A percentile compares a stretch with the other conserved stretches of the same genome.
phyloP scores from a whole-genome alignment of 2,329 filamentous ascomycete genomes.

The Coniochaeta prunicola region DNA sequence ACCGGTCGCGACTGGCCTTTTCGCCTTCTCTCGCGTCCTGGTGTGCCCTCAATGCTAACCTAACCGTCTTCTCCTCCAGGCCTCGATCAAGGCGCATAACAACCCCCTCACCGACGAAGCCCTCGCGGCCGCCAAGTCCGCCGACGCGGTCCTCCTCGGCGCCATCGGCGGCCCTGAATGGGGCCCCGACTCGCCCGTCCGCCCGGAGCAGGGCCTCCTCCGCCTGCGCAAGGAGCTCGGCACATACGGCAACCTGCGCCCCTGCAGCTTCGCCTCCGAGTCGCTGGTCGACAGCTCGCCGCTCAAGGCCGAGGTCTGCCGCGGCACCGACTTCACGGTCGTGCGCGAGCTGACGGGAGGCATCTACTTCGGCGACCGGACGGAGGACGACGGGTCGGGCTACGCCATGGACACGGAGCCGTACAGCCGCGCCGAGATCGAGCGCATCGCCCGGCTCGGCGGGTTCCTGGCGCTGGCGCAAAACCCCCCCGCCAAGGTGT shows the following conservation, averaged over 20 bases:
- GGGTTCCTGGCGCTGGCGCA: slow-evolving; percentile 73
- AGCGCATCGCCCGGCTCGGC: slow-evolving; percentile 77
- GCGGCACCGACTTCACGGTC: slow-evolving; percentile 85
- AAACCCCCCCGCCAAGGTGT: slow-evolving; percentile 70
- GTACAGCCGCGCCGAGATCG: slow-evolving; percentile 78
- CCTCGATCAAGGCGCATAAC: slow-evolving; percentile 79
- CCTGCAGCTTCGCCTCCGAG: slow-evolving; percentile 91
- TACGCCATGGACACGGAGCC: slow-evolving; percentile 78
- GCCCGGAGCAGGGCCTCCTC: slow-evolving; percentile 88
- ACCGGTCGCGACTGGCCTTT: slow-evolving; percentile 7
- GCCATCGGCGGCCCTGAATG: slow-evolving; percentile 96
- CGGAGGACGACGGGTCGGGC: slow-evolving; percentile 69
- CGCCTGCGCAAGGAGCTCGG: slow-evolving; percentile 86
- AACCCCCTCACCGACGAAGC: slow-evolving; percentile 75
- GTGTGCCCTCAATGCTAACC: not conserved
- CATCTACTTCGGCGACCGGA: slow-evolving; percentile 90
- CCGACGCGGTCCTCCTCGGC: slow-evolving; percentile 85
- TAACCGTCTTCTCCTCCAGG: slow-evolving; percentile 39
- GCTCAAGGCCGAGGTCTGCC: slow-evolving; percentile 77
- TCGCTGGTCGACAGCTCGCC: slow-evolving; percentile 78
- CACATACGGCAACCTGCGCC: slow-evolving; percentile 91
- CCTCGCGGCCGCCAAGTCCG: slow-evolving; percentile 72
- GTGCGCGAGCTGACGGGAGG: slow-evolving; percentile 88
- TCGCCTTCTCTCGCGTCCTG: not conserved
- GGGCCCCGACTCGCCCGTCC: slow-evolving; percentile 73